phyloP scores from a whole-genome alignment of 164 flowering plant genomes.

The Vitis rotundifolia region DNA sequence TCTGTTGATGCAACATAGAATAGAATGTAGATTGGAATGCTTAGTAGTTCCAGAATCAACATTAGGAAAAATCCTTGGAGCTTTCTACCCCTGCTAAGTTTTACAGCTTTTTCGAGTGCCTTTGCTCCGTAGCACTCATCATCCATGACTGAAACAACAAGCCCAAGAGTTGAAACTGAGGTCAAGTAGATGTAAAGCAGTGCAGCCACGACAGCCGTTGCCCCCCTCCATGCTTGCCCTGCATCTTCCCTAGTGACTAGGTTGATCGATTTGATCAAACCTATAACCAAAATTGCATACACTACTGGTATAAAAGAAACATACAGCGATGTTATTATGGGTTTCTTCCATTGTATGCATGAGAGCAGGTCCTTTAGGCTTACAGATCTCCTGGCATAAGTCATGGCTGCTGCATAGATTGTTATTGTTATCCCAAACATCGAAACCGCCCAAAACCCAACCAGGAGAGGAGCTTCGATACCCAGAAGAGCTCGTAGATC shows the following conservation, averaged over 20 bases:
- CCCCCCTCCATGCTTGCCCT: too few species aligned
- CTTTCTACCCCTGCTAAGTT: constrained; percentile 24
- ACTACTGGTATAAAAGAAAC: constrained; percentile 1
- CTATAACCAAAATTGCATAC: neutral
- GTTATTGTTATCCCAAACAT: constrained; percentile 9
- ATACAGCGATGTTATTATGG: constrained; percentile 21
- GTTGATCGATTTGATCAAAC: neutral
- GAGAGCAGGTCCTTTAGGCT: constrained; percentile 7
- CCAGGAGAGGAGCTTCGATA: constrained; percentile 8
- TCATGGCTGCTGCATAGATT: neutral
- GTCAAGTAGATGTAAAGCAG: constrained; percentile 14
- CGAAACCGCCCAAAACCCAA: constrained; percentile 6
- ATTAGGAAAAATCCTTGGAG: constrained; percentile 14
- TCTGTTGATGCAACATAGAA: constrained; percentile 13
- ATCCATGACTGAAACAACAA: constrained; percentile 19
- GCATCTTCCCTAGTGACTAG: neutral
- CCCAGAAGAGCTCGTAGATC: constrained; percentile 1
- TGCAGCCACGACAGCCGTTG: constrained; percentile 3
- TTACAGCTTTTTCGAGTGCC: constrained; percentile 15
- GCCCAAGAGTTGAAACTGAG: constrained; percentile 14
- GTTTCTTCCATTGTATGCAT: constrained; percentile 23
- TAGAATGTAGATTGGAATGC: constrained; percentile 10
- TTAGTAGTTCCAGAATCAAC: constrained; percentile 12
- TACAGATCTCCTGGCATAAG: constrained; percentile 6
- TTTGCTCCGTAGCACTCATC: constrained; percentile 15